A percentile compares a stretch with the other conserved stretches of the same genome.
These are phyloP conservation scores for Fusarium hostae DNA, from an alignment of 2,329 filamentous ascomycete genomes.

Conservation along the genomic window DNA sequence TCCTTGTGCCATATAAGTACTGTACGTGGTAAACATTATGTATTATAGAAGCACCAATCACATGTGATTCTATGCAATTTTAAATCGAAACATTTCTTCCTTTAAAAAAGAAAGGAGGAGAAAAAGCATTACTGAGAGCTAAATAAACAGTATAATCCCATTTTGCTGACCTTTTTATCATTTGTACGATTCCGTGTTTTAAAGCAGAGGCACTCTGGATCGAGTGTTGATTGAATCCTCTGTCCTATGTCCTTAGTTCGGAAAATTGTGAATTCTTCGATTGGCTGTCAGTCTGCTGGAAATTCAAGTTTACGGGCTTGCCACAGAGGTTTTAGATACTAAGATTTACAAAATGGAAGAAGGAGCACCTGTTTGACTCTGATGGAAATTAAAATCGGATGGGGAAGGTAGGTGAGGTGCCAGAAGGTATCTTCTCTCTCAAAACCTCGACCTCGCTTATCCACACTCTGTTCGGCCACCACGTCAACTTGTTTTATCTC, in stretches of 20 bases:
- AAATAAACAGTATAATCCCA: background rate
- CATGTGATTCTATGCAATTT: background rate
- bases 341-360: background rate
- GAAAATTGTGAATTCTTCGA: background rate
- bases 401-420: no score
- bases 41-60: background rate
- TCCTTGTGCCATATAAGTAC: background rate
- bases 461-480: background rate
- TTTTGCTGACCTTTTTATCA: background rate
- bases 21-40: background rate
- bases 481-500: background rate
- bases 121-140: background rate
- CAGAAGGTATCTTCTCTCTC: background rate
- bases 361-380: background rate
- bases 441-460: background rate
- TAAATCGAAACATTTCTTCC: no score
- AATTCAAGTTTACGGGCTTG: background rate
- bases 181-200: background rate
- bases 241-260: background rate
- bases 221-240: background rate
- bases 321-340: background rate
- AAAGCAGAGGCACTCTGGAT: background rate
- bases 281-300: background rate
- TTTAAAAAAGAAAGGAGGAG: no score
- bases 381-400: background rate